Conservation (phyloP, 2,329 filamentous ascomycete genomes). For the Ascochyta fabae region DNA sequence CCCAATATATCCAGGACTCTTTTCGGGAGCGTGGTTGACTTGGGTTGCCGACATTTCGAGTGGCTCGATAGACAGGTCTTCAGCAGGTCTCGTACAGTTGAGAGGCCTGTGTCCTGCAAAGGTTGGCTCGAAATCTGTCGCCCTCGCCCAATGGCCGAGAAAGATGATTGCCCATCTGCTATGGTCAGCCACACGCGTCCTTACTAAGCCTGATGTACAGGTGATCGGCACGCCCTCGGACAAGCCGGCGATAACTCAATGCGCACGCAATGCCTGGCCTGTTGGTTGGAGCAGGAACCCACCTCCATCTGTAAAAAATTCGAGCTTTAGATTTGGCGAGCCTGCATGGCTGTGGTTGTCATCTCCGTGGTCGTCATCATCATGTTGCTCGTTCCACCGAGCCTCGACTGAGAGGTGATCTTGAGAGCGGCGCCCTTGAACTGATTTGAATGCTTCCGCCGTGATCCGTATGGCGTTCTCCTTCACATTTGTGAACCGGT, state of each 20-base stretch:
- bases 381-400: constrained; percentile 35
- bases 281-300: constrained; percentile 16
- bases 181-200: constrained; percentile 23
- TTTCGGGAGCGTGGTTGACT: constrained; percentile 35
- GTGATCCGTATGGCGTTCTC: constrained; percentile 36
- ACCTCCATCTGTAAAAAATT: constrained; percentile 48
- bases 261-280: not conserved
- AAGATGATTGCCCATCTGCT: constrained; percentile 42
- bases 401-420: constrained; percentile 45
- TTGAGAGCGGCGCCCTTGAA: constrained; percentile 25
- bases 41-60: constrained; percentile 35
- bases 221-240: constrained; percentile 9
- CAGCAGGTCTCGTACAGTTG: constrained; percentile 35
- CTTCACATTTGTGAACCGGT: constrained; percentile 32
- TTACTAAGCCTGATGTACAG: constrained; percentile 14
- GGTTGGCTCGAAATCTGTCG: constrained; percentile 38
- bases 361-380: constrained; percentile 23
- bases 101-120: constrained; percentile 38
- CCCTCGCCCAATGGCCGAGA: constrained; percentile 46
- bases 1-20: constrained; percentile 40
- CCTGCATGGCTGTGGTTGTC: constrained; percentile 30
- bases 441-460: constrained; percentile 36
- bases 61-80: constrained; percentile 41
- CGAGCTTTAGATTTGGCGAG: constrained; percentile 45
- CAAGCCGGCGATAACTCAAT: not conserved